Evolutionary conservation across 2,329 filamentous ascomycete species (phyloP), one percentile per base, ranked within the genome.

Genomic region (Tolypocladium amazonense): DNA sequence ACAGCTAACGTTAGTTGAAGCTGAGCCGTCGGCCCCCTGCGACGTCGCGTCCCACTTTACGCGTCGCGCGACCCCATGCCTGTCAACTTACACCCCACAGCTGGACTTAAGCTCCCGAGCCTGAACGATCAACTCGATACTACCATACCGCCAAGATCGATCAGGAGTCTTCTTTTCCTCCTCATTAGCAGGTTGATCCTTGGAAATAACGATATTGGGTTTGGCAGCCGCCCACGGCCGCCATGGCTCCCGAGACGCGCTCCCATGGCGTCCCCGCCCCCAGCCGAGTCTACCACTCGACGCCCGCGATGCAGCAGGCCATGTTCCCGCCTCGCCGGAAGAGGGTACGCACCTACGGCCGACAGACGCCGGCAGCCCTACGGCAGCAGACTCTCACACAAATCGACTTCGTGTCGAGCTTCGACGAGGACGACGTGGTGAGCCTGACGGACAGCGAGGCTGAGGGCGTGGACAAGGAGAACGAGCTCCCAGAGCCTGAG

Each of bases 301-400:
- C 69, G 25, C 73, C 74, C 5, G 58, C 67, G 20, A 69, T 73
- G 27, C 72, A 74, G 61, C 76, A 78, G 62, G 66, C 67, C 27
- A 73, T 72, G 50, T 77, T 78, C 58, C 72, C 75, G 0, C 59
- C 70, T 15, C 69, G 73, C 27, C 69, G 67, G 56, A 73, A 64
- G 43, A 66, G 65, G 18, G 64, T 76, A 15, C 72, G 70, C 30
- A 73, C 72, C n/a, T 75, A 75, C 57, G 70, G 69, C 14, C 68
- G 69, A 23, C 64, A 67, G 56, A 67, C 65, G 41, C 61, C 59
- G 15, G 63, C 61, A 60, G 64, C 66, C 47, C 59, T 75, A 53
- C 70, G 69, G 60, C 76, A 78, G 65, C 73, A 76, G 66, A 78
- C 76, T 1, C 63, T 78, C 27, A 78, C 76, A 6, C 76, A 78